Conservation (phyloP, 164 flowering plant genomes). For the Sextonia rubra region DNA sequence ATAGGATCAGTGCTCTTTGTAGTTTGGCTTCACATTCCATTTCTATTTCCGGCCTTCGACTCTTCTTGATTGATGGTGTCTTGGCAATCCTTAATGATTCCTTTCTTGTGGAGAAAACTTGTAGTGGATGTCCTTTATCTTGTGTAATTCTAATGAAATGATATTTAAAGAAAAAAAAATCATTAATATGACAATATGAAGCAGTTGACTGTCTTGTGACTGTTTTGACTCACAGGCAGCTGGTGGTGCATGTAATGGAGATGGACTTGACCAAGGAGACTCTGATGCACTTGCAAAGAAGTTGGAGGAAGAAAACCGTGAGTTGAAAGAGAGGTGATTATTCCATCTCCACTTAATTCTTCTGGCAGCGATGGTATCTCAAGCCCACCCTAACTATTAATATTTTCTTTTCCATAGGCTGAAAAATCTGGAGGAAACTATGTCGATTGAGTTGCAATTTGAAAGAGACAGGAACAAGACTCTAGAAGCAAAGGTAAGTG, state of each 20-base stretch:
- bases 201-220: background rate
- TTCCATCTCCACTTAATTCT: background rate
- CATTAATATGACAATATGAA: background rate
- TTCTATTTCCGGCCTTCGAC: too few species aligned
- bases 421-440: constrained; percentile 34
- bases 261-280: constrained; percentile 9
- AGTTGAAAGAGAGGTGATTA: constrained; percentile 43
- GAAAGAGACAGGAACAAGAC: constrained; percentile 46
- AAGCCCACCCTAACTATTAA: background rate
- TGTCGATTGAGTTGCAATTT: constrained; percentile 29
- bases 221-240: constrained; percentile 20
- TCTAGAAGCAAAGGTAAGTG: constrained; percentile 50
- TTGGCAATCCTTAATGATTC: too few species aligned
- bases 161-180: background rate
- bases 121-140: background rate
- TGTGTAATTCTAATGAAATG: background rate
- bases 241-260: constrained; percentile 9
- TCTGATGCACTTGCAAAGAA: constrained; percentile 17
- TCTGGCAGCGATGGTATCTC: background rate
- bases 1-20: too few species aligned
- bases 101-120: background rate
- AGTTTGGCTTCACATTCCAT: too few species aligned
- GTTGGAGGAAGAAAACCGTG: constrained; percentile 47
- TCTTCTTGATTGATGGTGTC: too few species aligned
- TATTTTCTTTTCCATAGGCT: constrained; percentile 29